Evolutionary conservation across 2,329 filamentous ascomycete species (phyloP).

Genomic region (Arthrobotrys pseudoclavata): DNA sequence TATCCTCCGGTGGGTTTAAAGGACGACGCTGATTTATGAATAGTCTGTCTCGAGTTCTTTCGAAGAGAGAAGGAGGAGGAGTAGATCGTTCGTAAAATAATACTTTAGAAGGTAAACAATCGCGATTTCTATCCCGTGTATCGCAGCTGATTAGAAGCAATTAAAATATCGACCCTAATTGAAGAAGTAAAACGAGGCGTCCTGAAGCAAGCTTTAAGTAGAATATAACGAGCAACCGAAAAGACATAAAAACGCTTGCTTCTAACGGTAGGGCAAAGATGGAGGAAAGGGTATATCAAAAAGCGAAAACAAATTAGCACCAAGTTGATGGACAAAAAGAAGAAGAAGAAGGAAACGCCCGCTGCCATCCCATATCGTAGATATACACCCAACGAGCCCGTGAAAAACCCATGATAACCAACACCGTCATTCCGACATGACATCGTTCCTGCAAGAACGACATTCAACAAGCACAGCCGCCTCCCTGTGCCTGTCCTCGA

Average conservation of each 20-base stretch:
- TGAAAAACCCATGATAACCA: constrained; percentile 21
- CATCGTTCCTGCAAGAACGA: neutral
- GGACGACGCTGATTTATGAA: neutral
- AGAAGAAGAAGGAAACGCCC: constrained; percentile 49
- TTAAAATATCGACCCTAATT: constrained; percentile 23
- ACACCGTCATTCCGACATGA: constrained; percentile 13
- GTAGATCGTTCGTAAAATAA: neutral
- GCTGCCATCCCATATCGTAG: constrained; percentile 38
- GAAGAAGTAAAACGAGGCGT: constrained; percentile 23
- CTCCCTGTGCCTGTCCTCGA: constrained; percentile 42
- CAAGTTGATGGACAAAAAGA: constrained; percentile 9
- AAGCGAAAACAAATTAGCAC: constrained; percentile 5
- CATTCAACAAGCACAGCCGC: constrained; percentile 62
- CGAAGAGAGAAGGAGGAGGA: constrained; percentile 44
- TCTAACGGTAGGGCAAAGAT: constrained; percentile 60
- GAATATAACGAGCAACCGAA: constrained; percentile 32
- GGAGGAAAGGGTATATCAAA: constrained; percentile 50
- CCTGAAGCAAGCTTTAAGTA: constrained; percentile 8
- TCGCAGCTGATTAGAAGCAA: constrained; percentile 38
- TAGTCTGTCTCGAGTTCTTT: constrained; percentile 56
- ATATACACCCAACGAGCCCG: constrained; percentile 39
- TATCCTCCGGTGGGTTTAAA: neutral
- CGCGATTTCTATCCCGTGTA: constrained; percentile 41
- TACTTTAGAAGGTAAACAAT: neutral
- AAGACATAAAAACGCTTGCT: constrained; percentile 36